These are phyloP conservation scores for Ganoderma sp. DNA, from an alignment of 1,284 basidiomycete genomes.

Conservation along the genomic window DNA sequence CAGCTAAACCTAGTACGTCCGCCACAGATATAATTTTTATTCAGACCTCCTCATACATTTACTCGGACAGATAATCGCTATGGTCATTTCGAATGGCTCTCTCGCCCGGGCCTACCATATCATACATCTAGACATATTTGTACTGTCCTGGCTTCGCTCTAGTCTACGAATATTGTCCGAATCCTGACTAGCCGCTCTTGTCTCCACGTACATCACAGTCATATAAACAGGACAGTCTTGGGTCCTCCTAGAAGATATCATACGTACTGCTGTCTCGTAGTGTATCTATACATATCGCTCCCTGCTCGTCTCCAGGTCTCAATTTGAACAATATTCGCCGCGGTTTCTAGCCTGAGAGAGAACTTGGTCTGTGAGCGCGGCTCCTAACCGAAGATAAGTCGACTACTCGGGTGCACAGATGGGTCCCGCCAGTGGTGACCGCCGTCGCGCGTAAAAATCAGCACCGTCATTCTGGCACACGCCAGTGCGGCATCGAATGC, in stretches of 20 bases:
- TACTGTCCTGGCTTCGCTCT: neutral
- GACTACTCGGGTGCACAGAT: neutral
- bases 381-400: neutral
- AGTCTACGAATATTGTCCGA: neutral
- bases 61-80: neutral
- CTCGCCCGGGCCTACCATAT: too few species aligned
- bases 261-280: neutral
- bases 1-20: neutral
- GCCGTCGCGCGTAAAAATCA: too few species aligned
- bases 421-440: too few species aligned
- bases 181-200: neutral
- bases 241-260: neutral
- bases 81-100: neutral
- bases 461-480: too few species aligned
- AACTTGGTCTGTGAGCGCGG: neutral
- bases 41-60: neutral
- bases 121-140: neutral
- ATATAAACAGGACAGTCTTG: neutral
- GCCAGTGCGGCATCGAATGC: too few species aligned
- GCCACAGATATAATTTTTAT: neutral
- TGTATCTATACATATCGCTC: neutral
- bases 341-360: too few species aligned
- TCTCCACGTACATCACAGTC: neutral
- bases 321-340: neutral
- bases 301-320: neutral